Conservation (phyloP, 306 rosid species). For the Quillaja saponaria region DNA sequence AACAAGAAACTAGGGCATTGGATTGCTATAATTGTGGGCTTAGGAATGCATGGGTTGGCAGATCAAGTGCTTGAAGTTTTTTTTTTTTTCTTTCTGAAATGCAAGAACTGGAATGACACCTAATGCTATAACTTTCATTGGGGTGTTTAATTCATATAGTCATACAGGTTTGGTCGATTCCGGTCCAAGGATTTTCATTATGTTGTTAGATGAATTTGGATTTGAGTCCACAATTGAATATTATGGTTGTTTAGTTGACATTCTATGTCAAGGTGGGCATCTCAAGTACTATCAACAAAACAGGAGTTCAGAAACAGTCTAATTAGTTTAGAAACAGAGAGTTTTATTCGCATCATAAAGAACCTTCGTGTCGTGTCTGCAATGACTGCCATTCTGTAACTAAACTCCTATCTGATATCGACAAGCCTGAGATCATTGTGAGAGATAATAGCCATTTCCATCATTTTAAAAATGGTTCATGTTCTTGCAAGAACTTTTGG, state of each 20-base stretch:
- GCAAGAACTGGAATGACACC: constrained; percentile 48
- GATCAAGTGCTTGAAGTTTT: constrained; percentile 49
- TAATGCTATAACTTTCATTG: constrained; percentile 55
- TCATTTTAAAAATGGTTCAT: constrained; percentile 57
- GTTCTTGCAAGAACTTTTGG: constrained; percentile 71
- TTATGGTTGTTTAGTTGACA: constrained; percentile 60
- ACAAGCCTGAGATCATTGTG: constrained; percentile 53
- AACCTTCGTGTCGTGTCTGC: constrained; percentile 60
- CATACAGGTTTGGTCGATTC: constrained; percentile 58
- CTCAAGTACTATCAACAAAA: too few species aligned
- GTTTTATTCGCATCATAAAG: constrained; percentile 53
- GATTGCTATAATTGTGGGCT: constrained; percentile 55
- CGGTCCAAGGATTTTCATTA: constrained; percentile 42
- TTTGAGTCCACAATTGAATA: constrained; percentile 59
- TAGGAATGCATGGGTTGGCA: constrained; percentile 65
- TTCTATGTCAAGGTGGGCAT: constrained; percentile 63
- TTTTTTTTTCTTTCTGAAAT: too few species aligned
- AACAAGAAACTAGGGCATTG: constrained; percentile 62
- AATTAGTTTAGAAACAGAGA: constrained; percentile 37
- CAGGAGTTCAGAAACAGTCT: too few species aligned
- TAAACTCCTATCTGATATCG: constrained; percentile 51
- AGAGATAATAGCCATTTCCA: constrained; percentile 65
- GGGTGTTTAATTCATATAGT: constrained; percentile 64
- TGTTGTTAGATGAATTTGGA: constrained; percentile 51
- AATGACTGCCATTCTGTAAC: constrained; percentile 57